Base-by-base conservation (phyloP, 352 stramenopile species). In the Globisporangium megalacanthum region DNA sequence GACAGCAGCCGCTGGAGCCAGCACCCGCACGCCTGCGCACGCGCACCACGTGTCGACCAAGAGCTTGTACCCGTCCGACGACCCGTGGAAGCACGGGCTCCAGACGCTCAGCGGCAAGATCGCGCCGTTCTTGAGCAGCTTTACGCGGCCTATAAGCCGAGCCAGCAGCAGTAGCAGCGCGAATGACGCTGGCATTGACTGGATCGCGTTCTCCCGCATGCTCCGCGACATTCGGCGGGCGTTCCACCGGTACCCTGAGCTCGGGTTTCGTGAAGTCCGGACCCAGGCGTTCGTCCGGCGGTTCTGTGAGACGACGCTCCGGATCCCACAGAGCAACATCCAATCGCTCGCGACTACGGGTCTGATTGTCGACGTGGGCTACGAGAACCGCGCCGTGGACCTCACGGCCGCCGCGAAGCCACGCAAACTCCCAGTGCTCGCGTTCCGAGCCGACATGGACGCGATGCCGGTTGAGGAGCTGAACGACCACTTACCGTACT, bases 371-470 rank as follows among this genome's bases (percentile, higher is more conserved):
- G 85, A 98, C 49, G 92, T 98, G 36, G 93, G 87, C 66, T 76
- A 76, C 36, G 72, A 83, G 20, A 91, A 90, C 33, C 70, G 66
- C 4, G 75, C 72, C 9, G 69, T 89, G 51, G 25, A 29, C 25
- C 25, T 29, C 25, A 56, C 70, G 0, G 22, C 57, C 19, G 85
- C 89, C 19, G 85, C 89, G 35, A 76, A 79, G 37, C 71, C 78
- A 29, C 25, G 25, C 48, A 83, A 83, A 54, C 50, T 83, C 13
- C 92, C 90, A 1, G 95, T 95, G 49, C 60, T 99, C 6, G 82
- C 96, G 4, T 86, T 99, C 50, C 81, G 96, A 46, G 91, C 96
- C 8, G 96, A 99, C 67, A 99, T 99, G 88, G 96, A 99, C 69
- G 94, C 89, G 14, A 66, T 98, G 14, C 94, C 94, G 4, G 97